Base-by-base conservation (phyloP, 2,329 filamentous ascomycete species). In the Madurella mycetomatis region DNA sequence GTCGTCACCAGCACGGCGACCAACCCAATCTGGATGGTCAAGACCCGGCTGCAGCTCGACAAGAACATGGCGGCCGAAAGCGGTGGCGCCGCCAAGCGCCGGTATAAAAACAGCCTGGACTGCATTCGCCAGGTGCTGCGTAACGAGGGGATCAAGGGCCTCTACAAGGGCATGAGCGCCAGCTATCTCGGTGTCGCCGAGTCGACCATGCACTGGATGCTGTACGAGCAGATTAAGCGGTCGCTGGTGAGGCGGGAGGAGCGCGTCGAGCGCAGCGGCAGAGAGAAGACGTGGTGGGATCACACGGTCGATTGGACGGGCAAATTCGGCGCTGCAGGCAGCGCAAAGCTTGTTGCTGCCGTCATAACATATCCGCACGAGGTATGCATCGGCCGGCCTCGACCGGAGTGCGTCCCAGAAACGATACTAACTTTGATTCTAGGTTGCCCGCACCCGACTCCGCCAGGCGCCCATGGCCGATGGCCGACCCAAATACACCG, bases 21-120 rank as follows among this genome's bases (percentile, higher is more conserved):
- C 39, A 96, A 96, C 71, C 92, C 92, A 1, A 96, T 97, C 66
- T 97, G 92, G 92, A 81, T 97, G 59, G 84, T 97, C 67, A 97
- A 97, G 79, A 97, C 92, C 41, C 80, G 92, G 32, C 70, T 97
- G 63, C 92, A 97, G 73, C 81, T 97, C 34, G 92, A 97, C 75
- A 95, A 92, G 75, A 89, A 88, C 67, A 82, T 84, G 49, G 87
- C 86, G 15, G 81, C 82, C 63, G 75, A 80, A 59, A 75, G 79
- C 55, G 81, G 79, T 25, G 78, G 76, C 40, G 69, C 73, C 25
- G 73, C 74, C 51, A 75, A 76, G 49, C 79, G 92, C 49, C 84
- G 84, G 66, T 96, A 97, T 72, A 84, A 84, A 69, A 96, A 96
- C 70, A 92, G 89, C 59, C 81, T 85, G 71, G 92, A 97, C 71